Percentiles rank a stretch among this genome's conserved stretches.
Conservation (phyloP, 352 stramenopile species). For the Thalassiosira ordinaria region DNA sequence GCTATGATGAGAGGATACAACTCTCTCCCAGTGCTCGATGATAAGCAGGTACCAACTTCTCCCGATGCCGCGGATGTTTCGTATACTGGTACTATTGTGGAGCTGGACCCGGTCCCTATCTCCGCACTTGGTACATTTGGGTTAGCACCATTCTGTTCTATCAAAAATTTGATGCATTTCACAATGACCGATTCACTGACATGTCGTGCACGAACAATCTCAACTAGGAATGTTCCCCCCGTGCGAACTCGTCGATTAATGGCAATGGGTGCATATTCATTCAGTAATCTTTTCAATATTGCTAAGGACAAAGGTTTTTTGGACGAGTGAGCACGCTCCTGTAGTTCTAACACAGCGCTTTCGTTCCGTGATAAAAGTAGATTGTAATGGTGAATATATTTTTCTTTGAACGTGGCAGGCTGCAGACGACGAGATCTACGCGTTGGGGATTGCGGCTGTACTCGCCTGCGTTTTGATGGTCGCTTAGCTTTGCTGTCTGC, state of each 20-base stretch:
- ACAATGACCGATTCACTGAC: slow-evolving; percentile 67
- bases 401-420: slow-evolving; percentile 43
- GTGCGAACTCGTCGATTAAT: slow-evolving; percentile 70
- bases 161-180: slow-evolving; percentile 73
- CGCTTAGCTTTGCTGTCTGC: background rate
- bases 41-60: slow-evolving; percentile 22
- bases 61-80: slow-evolving; percentile 19
- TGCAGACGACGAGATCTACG: slow-evolving; percentile 42
- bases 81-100: slow-evolving; percentile 1
- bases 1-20: slow-evolving; percentile 72
- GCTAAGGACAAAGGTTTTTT: slow-evolving; percentile 58
- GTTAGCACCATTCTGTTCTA: slow-evolving; percentile 67
- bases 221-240: slow-evolving; percentile 79
- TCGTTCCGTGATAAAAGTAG: slow-evolving; percentile 48
- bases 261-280: slow-evolving; percentile 70
- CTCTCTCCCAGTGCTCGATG: slow-evolving; percentile 29
- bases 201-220: slow-evolving; percentile 70
- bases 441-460: background rate
- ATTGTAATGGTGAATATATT: slow-evolving; percentile 50
- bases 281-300: slow-evolving; percentile 61
- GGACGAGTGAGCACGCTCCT: slow-evolving; percentile 33
- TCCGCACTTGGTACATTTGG: slow-evolving; percentile 66
- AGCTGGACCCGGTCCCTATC: background rate
- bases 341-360: slow-evolving; percentile 40
- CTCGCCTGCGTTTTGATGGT: slow-evolving; percentile 12